phyloP scores from a whole-genome alignment of 495 filamentous ascomycete species.

The Podospora tetraspora region DNA sequence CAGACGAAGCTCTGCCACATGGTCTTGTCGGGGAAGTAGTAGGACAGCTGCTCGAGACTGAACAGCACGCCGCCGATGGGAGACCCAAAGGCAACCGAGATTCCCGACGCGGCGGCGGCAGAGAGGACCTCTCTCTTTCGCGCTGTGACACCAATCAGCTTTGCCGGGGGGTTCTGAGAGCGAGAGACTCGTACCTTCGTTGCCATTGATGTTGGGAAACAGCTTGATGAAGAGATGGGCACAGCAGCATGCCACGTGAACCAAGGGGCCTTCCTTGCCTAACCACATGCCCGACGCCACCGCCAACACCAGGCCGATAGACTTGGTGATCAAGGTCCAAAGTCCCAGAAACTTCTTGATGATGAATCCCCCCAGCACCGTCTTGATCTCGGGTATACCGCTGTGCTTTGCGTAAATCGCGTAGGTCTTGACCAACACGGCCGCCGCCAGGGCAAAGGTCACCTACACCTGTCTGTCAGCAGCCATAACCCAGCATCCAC shows the following conservation, averaged over 20 bases:
- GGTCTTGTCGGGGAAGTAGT: slow-evolving; percentile 98
- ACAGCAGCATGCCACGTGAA: slow-evolving; percentile 97
- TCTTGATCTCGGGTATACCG: slow-evolving; percentile 98
- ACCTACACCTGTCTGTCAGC: slow-evolving; percentile 46
- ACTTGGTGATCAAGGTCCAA: slow-evolving; percentile 94
- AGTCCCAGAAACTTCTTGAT: slow-evolving; percentile 84
- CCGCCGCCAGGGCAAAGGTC: slow-evolving; percentile 73
- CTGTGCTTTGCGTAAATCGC: slow-evolving; percentile 89
- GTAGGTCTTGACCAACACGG: slow-evolving; percentile 74
- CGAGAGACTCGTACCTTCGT: slow-evolving; percentile 62
- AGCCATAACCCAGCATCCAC: slow-evolving; percentile 2
- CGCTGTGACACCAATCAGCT: slow-evolving; percentile 44
- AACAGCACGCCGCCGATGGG: slow-evolving; percentile 92
- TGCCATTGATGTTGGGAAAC: slow-evolving; percentile 74
- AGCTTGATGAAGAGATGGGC: slow-evolving; percentile 93
- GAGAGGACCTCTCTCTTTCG: slow-evolving; percentile 94
- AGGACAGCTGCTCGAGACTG: slow-evolving; percentile 92
- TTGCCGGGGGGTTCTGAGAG: neutral
- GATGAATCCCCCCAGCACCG: slow-evolving; percentile 88
- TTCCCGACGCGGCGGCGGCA: slow-evolving; percentile 88
- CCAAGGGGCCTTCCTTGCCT: slow-evolving; percentile 95
- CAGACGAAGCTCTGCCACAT: slow-evolving; percentile 99
- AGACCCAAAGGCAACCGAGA: slow-evolving; percentile 95
- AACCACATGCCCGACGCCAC: slow-evolving; percentile 96
- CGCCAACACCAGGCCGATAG: slow-evolving; percentile 81